A percentile compares a stretch with the other conserved stretches of the same genome.
These are phyloP conservation scores for Anisodus tanguticus DNA, from an alignment of 257 asterid genomes.

Conservation along the genomic window DNA sequence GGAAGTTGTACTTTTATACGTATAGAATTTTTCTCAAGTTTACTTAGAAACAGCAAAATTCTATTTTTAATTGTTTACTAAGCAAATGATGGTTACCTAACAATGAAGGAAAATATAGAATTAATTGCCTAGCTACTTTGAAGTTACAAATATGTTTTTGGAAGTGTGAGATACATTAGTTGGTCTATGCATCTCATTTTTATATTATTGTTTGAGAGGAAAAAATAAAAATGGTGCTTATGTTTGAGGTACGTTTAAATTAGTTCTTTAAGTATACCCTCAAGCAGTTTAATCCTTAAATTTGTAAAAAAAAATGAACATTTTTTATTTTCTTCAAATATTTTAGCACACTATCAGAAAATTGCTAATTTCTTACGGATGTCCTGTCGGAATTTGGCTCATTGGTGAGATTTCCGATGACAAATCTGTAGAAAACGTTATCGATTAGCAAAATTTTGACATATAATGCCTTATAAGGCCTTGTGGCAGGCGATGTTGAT, in stretches of 20 bases:
- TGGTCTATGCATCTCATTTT: conserved; percentile 18
- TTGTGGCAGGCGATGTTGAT: not conserved
- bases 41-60: conserved; percentile 5
- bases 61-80: not conserved
- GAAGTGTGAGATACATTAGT: conserved; percentile 7
- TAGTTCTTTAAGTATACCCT: too few species aligned
- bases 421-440: not conserved
- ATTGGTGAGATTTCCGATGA: not conserved
- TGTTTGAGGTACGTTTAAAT: not conserved
- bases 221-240: not conserved
- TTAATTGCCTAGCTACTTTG: conserved; percentile 23
- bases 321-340: too few species aligned
- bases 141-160: conserved; percentile 11
- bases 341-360: too few species aligned
- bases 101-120: conserved; percentile 11
- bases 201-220: not conserved
- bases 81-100: conserved; percentile 21
- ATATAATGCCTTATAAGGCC: not conserved
- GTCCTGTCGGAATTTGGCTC: not conserved
- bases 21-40: not conserved
- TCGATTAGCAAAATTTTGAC: not conserved
- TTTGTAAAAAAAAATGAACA: too few species aligned
- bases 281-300: too few species aligned
- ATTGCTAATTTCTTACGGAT: not conserved
- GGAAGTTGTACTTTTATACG: not conserved